Conservation (phyloP, 768 basidiomycete genomes). For the Tulasnella sp. region DNA sequence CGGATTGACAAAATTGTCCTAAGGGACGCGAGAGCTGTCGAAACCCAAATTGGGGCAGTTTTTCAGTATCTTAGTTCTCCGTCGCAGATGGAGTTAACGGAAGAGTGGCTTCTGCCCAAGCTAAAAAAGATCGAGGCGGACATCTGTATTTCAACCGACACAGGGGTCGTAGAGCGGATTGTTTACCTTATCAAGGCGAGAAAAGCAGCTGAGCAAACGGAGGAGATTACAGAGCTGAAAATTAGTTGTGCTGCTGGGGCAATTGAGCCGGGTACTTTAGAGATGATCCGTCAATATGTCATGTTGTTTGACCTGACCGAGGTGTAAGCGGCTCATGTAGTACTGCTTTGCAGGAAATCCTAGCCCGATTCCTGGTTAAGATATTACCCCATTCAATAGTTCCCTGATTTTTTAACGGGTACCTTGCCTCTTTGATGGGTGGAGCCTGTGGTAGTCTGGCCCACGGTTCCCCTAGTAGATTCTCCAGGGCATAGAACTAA, state of each 20-base stretch:
- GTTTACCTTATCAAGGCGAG: not conserved
- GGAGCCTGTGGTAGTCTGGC: no score
- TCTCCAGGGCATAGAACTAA: no score
- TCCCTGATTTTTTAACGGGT: no score
- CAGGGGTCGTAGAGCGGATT: not conserved
- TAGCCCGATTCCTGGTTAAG: no score
- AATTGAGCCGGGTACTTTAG: not conserved
- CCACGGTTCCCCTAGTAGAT: no score
- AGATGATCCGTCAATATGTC: not conserved
- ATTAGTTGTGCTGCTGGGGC: not conserved
- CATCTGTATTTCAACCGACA: not conserved
- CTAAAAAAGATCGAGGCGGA: not conserved
- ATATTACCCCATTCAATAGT: no score
- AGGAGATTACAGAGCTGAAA: not conserved
- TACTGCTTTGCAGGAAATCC: not conserved
- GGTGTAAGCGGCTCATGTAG: not conserved
- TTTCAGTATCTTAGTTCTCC: no score
- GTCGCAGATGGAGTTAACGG: no score
- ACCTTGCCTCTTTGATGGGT: no score
- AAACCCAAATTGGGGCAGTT: no score
- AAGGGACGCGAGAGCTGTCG: no score
- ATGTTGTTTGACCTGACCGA: not conserved
- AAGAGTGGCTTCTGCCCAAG: not conserved
- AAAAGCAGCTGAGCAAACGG: not conserved
- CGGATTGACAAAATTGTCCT: no score